Evolutionary conservation across 1,139 yeast species (phyloP).

Genomic region (Suhomyces bokatorum): DNA sequence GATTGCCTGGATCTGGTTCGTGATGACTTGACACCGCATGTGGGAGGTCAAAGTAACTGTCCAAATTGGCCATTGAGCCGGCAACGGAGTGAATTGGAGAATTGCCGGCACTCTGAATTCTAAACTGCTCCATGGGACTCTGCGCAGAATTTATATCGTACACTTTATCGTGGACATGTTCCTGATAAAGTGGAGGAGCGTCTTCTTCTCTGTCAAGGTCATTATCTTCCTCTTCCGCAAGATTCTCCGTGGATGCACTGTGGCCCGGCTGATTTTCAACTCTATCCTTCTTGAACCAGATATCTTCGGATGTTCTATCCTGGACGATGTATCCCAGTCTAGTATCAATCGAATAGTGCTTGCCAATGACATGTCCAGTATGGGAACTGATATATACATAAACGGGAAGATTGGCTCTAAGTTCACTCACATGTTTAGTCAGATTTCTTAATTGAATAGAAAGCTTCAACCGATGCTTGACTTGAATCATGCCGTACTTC

Average conservation of each 20-base stretch:
- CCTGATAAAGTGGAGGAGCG: conserved; percentile 47
- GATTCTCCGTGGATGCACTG: conserved; percentile 12
- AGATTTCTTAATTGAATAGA: conserved; percentile 56
- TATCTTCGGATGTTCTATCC: conserved; percentile 33
- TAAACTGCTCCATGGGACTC: conserved; percentile 42
- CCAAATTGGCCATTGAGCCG: conserved; percentile 21
- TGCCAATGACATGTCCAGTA: conserved; percentile 50
- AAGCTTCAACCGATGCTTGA: conserved; percentile 61
- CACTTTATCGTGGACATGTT: conserved; percentile 37
- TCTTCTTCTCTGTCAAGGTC: conserved; percentile 33
- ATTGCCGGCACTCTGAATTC: conserved; percentile 22
- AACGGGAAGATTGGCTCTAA: conserved; percentile 68
- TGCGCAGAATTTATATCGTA: conserved; percentile 39
- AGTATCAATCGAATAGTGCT: conserved; percentile 52
- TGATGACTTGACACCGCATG: not conserved
- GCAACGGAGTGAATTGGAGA: conserved; percentile 22
- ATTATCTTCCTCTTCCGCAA: conserved; percentile 19
- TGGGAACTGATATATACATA: conserved; percentile 58
- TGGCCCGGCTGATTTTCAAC: conserved; percentile 3
- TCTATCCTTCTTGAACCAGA: conserved; percentile 35
- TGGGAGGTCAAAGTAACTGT: conserved; percentile 34
- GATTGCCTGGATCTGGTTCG: not conserved
- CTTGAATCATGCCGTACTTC: conserved; percentile 49
- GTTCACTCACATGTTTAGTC: conserved; percentile 66
- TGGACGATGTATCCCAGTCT: conserved; percentile 50